These are phyloP conservation scores for Schizonepeta tenuifolia DNA, from an alignment of 257 asterid genomes.

Conservation along the genomic window DNA sequence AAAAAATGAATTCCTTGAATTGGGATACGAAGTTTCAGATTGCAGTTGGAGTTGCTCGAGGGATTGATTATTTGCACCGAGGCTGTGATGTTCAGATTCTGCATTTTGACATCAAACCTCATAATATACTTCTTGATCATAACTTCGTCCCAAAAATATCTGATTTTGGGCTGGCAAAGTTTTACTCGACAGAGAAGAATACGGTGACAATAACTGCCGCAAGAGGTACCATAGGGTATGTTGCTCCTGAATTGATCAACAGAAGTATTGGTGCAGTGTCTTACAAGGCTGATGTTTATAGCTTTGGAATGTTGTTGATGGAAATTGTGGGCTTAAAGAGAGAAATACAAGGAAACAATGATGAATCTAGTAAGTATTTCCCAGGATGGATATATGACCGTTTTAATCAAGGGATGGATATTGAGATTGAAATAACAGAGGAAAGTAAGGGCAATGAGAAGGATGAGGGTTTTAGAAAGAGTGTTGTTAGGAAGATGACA, in stretches of 20 bases:
- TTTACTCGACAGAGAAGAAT: constrained; percentile 6
- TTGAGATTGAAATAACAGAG: constrained; percentile 3
- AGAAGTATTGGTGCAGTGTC: constrained; percentile 22
- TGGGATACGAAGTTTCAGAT: constrained; percentile 36
- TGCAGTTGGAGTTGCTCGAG: constrained; percentile 38
- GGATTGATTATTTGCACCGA: constrained; percentile 34
- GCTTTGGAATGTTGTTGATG: constrained; percentile 37
- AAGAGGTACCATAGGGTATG: constrained; percentile 41
- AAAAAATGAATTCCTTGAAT: background rate
- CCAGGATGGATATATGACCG: constrained; percentile 29
- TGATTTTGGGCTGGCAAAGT: constrained; percentile 36
- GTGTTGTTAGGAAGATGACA: constrained; percentile 12
- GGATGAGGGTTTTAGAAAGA: background rate
- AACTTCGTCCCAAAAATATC: constrained; percentile 36
- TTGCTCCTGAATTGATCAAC: constrained; percentile 34
- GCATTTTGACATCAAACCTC: constrained; percentile 44
- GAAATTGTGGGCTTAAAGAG: constrained; percentile 31
- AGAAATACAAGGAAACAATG: background rate
- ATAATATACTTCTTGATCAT: constrained; percentile 38
- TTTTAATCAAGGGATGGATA: constrained; percentile 29
- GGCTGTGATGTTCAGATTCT: constrained; percentile 35
- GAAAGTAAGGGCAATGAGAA: background rate
- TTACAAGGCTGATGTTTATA: constrained; percentile 33
- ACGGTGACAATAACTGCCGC: constrained; percentile 31
- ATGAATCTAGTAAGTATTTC: background rate